These are phyloP conservation scores for Mortierella sp. DNA, from an alignment of 371 early-diverging fungal genomes.

Conservation along the genomic window DNA sequence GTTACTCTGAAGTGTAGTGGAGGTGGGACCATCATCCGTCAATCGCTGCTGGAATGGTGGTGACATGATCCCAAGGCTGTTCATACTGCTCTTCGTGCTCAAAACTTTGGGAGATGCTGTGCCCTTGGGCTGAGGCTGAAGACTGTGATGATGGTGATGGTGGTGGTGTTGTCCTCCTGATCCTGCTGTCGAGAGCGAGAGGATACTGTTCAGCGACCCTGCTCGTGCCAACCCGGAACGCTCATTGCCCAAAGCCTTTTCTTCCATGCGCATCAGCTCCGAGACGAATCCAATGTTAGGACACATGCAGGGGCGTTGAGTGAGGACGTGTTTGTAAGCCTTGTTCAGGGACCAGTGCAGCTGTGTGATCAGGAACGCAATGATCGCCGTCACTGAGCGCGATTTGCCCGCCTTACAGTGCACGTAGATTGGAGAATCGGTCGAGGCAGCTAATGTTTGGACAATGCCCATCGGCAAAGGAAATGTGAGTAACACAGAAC, in stretches of 20 bases:
- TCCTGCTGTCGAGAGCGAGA: constrained; percentile 47
- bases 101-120: constrained; percentile 27
- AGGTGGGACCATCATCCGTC: background rate
- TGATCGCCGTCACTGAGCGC: constrained; percentile 80
- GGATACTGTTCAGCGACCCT: constrained; percentile 45
- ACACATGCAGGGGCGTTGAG: constrained; percentile 76
- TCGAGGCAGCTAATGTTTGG: constrained; percentile 17
- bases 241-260: constrained; percentile 63
- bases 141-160: constrained; percentile 30
- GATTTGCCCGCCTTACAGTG: constrained; percentile 91
- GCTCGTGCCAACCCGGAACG: constrained; percentile 31
- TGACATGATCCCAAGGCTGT: constrained; percentile 24
- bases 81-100: constrained; percentile 37
- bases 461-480: too few species aligned
- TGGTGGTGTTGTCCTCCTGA: constrained; percentile 15
- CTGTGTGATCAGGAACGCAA: constrained; percentile 77
- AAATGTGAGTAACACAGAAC: background rate
- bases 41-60: constrained; percentile 7
- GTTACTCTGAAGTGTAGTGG: background rate
- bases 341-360: constrained; percentile 76
- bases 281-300: constrained; percentile 89
- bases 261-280: constrained; percentile 78
- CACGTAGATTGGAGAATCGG: constrained; percentile 70
- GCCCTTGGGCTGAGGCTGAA: constrained; percentile 32
- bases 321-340: constrained; percentile 79